These are phyloP conservation scores for Scheffersomyces segobiensis DNA, from an alignment of 1,139 yeast genomes.

Conservation along the genomic window DNA sequence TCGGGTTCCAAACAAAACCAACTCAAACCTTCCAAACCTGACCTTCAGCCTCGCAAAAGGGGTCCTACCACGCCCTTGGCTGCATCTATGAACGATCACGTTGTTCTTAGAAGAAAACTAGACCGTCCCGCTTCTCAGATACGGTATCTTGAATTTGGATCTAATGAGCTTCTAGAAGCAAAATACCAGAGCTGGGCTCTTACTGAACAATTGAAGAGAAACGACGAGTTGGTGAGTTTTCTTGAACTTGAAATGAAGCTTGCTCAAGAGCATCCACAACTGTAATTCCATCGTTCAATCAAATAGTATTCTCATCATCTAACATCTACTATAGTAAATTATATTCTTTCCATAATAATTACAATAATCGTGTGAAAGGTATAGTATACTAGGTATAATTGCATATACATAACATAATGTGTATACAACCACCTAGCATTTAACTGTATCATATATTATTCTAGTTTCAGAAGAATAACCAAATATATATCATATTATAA, in stretches of 20 bases:
- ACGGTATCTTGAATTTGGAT: slow-evolving; percentile 5
- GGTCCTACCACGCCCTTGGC: slow-evolving; percentile 26
- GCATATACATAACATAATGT: not conserved
- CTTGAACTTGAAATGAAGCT: slow-evolving; percentile 20
- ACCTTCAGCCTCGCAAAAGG: slow-evolving; percentile 11
- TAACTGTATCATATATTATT: not conserved
- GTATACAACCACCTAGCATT: not conserved
- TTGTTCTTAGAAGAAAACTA: slow-evolving; percentile 14
- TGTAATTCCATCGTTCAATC: not conserved
- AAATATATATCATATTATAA: no score
- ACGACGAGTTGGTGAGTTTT: slow-evolving; percentile 16
- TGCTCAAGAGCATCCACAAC: not conserved
- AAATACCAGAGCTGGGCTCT: slow-evolving; percentile 21
- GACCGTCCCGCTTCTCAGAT: not conserved
- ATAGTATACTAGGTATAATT: not conserved
- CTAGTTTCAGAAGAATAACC: not conserved
- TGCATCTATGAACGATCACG: slow-evolving; percentile 16
- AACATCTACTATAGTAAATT: not conserved
- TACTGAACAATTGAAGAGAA: slow-evolving; percentile 13
- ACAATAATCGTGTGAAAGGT: not conserved
- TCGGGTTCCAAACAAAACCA: not conserved
- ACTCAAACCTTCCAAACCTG: not conserved
- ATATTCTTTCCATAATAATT: not conserved
- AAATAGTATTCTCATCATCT: not conserved
- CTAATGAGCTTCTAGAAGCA: slow-evolving; percentile 16